These are phyloP conservation scores for Rhodotorula diobovata DNA, from an alignment of 768 basidiomycete genomes.

Conservation along the genomic window DNA sequence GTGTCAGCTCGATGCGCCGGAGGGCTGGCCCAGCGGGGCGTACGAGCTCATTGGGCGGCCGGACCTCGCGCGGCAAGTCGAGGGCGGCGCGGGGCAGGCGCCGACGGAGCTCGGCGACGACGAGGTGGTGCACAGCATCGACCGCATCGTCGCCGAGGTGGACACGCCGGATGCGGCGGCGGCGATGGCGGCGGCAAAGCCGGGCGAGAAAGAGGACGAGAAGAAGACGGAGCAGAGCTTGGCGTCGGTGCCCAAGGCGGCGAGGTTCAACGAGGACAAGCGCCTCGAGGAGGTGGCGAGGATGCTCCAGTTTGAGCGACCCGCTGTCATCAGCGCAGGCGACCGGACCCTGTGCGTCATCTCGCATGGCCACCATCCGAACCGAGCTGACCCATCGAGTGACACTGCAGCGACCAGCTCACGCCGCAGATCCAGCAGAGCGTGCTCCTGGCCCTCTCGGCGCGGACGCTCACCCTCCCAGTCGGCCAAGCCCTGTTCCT, in stretches of 20 bases:
- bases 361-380: no score
- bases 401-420: constrained; percentile 82
- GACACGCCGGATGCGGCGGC: not conserved
- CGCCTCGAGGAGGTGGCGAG: constrained; percentile 85
- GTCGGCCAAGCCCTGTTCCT: constrained; percentile 89
- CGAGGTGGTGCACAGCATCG: not conserved
- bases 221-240: not conserved
- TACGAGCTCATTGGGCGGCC: constrained; percentile 68
- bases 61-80: constrained; percentile 58
- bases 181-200: not conserved
- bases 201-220: not conserved
- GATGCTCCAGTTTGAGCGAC: constrained; percentile 74
- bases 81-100: not conserved
- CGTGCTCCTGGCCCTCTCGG: constrained; percentile 71
- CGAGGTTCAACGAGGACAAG: constrained; percentile 80
- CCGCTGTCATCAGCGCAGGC: constrained; percentile 65
- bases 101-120: not conserved
- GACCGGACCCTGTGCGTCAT: constrained; percentile 64
- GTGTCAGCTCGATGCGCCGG: constrained; percentile 72
- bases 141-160: not conserved
- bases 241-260: constrained; percentile 13
- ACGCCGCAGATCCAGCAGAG: constrained; percentile 78
- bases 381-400: no score
- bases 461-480: constrained; percentile 82
- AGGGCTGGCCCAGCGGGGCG: constrained; percentile 65